phyloP scores from a whole-genome alignment of 2,329 filamentous ascomycete genomes.

The Botryotinia calthae region DNA sequence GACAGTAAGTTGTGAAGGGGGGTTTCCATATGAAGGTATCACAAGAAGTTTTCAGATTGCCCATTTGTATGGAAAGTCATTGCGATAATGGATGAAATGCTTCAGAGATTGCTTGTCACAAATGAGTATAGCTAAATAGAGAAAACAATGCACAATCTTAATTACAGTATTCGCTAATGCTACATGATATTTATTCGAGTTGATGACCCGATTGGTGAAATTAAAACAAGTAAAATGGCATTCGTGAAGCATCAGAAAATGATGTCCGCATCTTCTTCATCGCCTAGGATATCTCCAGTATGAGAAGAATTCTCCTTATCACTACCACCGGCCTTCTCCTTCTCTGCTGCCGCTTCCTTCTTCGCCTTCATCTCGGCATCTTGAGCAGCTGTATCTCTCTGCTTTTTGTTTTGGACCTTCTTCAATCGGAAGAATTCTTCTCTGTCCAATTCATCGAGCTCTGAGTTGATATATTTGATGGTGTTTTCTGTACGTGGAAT shows the following conservation, averaged over 20 bases:
- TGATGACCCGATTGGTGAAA: neutral
- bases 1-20: constrained; percentile 56
- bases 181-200: constrained; percentile 29
- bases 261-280: constrained; percentile 77
- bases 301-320: constrained; percentile 45
- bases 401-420: constrained; percentile 86
- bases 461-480: constrained; percentile 99
- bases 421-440: constrained; percentile 98
- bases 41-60: neutral
- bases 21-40: neutral
- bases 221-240: constrained; percentile 6
- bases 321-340: constrained; percentile 42
- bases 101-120: neutral
- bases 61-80: neutral
- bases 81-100: constrained; percentile 22
- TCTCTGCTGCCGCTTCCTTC: constrained; percentile 57
- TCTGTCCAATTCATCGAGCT: constrained; percentile 93
- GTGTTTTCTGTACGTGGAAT: constrained; percentile 98
- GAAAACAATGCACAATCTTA: constrained; percentile 16
- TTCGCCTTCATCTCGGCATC: constrained; percentile 76
- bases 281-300: constrained; percentile 66
- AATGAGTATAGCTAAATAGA: neutral
- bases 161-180: constrained; percentile 31
- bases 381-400: constrained; percentile 68
- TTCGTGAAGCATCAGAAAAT: constrained; percentile 61